Evolutionary conservation across 371 early-diverging fungal species (phyloP).

Genomic region (Rhizomucor miehei): DNA sequence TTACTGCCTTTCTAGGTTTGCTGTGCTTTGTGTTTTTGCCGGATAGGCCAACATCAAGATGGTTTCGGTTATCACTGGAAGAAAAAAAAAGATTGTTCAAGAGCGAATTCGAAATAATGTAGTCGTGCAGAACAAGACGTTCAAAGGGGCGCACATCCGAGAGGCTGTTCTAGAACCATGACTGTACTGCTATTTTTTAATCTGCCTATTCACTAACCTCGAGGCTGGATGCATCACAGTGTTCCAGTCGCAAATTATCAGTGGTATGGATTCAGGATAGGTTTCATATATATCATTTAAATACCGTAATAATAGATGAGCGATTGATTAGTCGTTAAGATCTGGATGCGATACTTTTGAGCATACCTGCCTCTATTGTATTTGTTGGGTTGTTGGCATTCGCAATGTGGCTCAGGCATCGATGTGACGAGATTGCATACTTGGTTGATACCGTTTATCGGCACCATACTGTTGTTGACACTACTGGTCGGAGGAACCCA

Average conservation of each 20-base stretch:
- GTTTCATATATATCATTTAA: no score
- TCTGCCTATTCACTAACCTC: slow-evolving; percentile 28
- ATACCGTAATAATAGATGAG: no score
- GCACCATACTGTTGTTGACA: slow-evolving; percentile 18
- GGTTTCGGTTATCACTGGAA: slow-evolving; percentile 26
- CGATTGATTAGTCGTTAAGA: not conserved
- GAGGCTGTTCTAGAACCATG: slow-evolving; percentile 31
- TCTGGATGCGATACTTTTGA: slow-evolving; percentile 20
- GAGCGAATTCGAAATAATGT: slow-evolving; percentile 29
- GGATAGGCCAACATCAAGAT: slow-evolving; percentile 29
- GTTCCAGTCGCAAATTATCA: slow-evolving; percentile 28
- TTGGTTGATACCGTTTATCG: slow-evolving; percentile 5
- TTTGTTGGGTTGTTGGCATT: slow-evolving; percentile 11
- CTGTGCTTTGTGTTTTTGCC: slow-evolving; percentile 30
- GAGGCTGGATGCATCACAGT: slow-evolving; percentile 34
- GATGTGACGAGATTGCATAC: not conserved
- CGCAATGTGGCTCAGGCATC: slow-evolving; percentile 9
- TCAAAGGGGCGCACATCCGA: slow-evolving; percentile 23
- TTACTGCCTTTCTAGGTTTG: slow-evolving; percentile 24
- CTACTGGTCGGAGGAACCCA: slow-evolving; percentile 17
- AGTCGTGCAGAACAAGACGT: slow-evolving; percentile 24
- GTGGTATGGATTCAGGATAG: slow-evolving; percentile 28
- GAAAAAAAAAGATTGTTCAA: slow-evolving; percentile 33
- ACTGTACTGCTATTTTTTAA: slow-evolving; percentile 26
- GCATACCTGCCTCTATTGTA: slow-evolving; percentile 14